Evolutionary conservation across 345 rosid species (phyloP), one percentile per base, ranked within the genome.

Genomic region (Erysimum cheiranthoides): DNA sequence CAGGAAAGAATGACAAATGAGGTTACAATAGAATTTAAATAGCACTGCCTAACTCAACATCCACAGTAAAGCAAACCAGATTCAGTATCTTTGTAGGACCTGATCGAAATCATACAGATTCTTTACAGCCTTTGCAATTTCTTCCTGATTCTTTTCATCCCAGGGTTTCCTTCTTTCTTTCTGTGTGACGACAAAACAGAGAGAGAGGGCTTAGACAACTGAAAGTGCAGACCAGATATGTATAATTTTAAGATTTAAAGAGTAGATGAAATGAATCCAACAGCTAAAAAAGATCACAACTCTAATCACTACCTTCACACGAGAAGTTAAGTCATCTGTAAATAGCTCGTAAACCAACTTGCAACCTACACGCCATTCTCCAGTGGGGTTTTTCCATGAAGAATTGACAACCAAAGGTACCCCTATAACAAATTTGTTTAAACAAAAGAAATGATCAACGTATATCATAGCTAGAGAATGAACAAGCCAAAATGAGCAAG

Each of bases 301-400:
- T 80, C 8, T 46, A 42, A 42, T 43, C 0, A 59, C 53, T 69
- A 90, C 99, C 96, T 92, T 95, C 75, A 92, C 81, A 32, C 97
- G 93, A 61, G 97, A 85, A 59, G 87, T 90, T 78, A 93, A 82
- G 13, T 79, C 80, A 52, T 74, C 71, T 0, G 97, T 89, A 80
- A 92, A 89, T 62, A 95, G 88, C 79, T 89, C 87, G 45, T 87
- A 90, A 40, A 90, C 83, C 89, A 95, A 75, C 85, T 95, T 95
- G 80, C 68, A 87, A 66, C 99, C 99, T 56, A 92, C 93, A 64
- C 84, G 99, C 98, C 98, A 95, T 64, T 89, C 90, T 67, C 93
- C 97, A 60, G 94, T 84, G 30, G 97, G 99, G 60, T 95, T 92
- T 84, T 90, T 83, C 98, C 99, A 92, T 6, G 88, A 86, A 57